phyloP scores from a whole-genome alignment of 441 rosid genomes.

The Aquilaria agallochum region DNA sequence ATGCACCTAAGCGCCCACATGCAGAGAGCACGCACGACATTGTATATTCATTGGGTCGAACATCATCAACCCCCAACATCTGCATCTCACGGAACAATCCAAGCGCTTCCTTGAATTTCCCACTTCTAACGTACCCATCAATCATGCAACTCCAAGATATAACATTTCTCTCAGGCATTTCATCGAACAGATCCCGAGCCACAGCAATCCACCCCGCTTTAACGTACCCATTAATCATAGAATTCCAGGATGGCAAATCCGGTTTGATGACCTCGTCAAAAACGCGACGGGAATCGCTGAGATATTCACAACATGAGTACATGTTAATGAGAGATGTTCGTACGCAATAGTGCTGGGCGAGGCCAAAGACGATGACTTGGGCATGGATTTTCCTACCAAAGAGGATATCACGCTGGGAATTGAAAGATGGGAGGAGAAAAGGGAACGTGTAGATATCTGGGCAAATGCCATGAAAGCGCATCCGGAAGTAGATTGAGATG shows the following conservation, averaged over 20 bases:
- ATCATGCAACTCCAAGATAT: slow-evolving; percentile 67
- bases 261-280: slow-evolving; percentile 36
- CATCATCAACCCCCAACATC: slow-evolving; percentile 8
- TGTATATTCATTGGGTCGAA: slow-evolving; percentile 48
- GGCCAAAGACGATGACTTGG: slow-evolving; percentile 38
- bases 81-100: slow-evolving; percentile 56
- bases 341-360: slow-evolving; percentile 26
- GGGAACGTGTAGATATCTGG: slow-evolving; percentile 58
- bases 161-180: slow-evolving; percentile 54
- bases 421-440: slow-evolving; percentile 41
- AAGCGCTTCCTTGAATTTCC: slow-evolving; percentile 48
- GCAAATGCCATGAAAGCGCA: slow-evolving; percentile 40
- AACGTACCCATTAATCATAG: slow-evolving; percentile 38
- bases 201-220: slow-evolving; percentile 33
- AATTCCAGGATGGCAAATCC: slow-evolving; percentile 64
- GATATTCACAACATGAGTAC: slow-evolving; percentile 53
- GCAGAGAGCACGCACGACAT: slow-evolving; percentile 55
- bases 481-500: slow-evolving; percentile 30
- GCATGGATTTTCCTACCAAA: slow-evolving; percentile 39
- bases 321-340: slow-evolving; percentile 43
- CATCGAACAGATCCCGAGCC: slow-evolving; percentile 56
- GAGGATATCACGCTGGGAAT: slow-evolving; percentile 20
- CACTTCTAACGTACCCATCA: slow-evolving; percentile 56
- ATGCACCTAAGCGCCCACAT: slow-evolving; percentile 59
- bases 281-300: slow-evolving; percentile 33